These are phyloP conservation scores for Crithidia mellificae DNA, from an alignment of 208 protist genomes.

Conservation along the genomic window DNA sequence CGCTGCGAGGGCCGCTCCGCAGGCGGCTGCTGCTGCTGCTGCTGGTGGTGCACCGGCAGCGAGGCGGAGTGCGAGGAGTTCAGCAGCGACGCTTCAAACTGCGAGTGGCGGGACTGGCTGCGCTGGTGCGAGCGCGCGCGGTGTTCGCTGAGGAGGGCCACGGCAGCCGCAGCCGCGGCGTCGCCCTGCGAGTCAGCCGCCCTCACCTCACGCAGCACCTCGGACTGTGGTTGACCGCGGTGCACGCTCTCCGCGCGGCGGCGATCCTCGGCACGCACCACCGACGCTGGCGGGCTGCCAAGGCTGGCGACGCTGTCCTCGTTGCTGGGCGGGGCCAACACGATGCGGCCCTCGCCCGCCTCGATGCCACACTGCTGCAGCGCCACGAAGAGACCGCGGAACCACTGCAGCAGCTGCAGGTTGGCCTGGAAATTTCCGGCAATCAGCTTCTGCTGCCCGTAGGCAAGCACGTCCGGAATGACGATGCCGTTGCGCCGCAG, in stretches of 20 bases:
- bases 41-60: constrained; percentile 5
- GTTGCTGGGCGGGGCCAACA: constrained; percentile 2
- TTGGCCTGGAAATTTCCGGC: constrained; percentile 97
- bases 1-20: not conserved
- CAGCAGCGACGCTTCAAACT: not conserved
- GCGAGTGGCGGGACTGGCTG: constrained; percentile 4
- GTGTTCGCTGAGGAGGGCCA: constrained; percentile 22
- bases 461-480: constrained; percentile 61
- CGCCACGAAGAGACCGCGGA: constrained; percentile 78
- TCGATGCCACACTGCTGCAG: constrained; percentile 45
- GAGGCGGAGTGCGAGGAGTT: not conserved
- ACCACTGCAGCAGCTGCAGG: constrained; percentile 97
- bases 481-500: constrained; percentile 90
- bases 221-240: not conserved
- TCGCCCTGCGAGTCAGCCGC: constrained; percentile 15
- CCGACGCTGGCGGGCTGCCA: not conserved
- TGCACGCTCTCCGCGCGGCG: not conserved
- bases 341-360: constrained; percentile 26
- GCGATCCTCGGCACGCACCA: constrained; percentile 9
- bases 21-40: constrained; percentile 10
- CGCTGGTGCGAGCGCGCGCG: constrained; percentile 13
- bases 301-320: constrained; percentile 16
- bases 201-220: not conserved
- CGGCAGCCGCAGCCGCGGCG: constrained; percentile 14
- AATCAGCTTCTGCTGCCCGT: constrained; percentile 91